Base-by-base conservation (phyloP, 495 filamentous ascomycete genomes). In the Sabuloglossum arenarium region DNA sequence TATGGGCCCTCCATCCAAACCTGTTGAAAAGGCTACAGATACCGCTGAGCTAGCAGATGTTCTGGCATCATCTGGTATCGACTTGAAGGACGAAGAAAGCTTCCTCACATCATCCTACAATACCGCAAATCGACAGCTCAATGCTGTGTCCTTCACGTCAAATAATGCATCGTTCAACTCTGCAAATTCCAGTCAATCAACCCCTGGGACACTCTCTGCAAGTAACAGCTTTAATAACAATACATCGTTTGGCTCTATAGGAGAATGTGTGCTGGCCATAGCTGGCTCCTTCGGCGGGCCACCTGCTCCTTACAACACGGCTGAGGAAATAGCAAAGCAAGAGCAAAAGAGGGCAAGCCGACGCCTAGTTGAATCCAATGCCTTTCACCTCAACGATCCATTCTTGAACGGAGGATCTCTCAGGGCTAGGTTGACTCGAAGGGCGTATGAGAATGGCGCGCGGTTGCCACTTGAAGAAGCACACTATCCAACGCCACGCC, bases 1-100 rank as follows among this genome's bases (percentile, higher is more conserved):
- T 19, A 94, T 94, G 88, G 84, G 84, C 0, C 88, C 88, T 19
- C 88, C 88, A 0, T 80, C 79, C 32, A 83, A 80, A 53, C 83
- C 86, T 19, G 71, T 72, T 8, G 81, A 85, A 30, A 79, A 79
- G 57, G 77, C 80, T 0, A 73, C 73, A 0, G 87, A 86, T 66
- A 78, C 82, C 39, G 76, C 80, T 45, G 79, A 86, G 56, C 71
- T 87, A 52, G 81, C 76, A 50, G 88, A 95, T 71, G 80, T 88
- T 49, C 64, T 94, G 57, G 76, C 78, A 29, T 81, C 78, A 31
- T 84, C 86, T 24, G 88, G 86, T 52, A 82, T 95, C 57, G 84
- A 94, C 71, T 70, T 94, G 0, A 77, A 78, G 53, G 86, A 83
- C 63, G 88, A 95, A 64, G 86, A 90, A 59, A 81, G 84, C 42